A percentile compares a stretch with the other conserved stretches of the same genome.
Evolutionary conservation across 2,329 filamentous ascomycete genomes (phyloP).

Genomic region (Fusarium praegraminearum): DNA sequence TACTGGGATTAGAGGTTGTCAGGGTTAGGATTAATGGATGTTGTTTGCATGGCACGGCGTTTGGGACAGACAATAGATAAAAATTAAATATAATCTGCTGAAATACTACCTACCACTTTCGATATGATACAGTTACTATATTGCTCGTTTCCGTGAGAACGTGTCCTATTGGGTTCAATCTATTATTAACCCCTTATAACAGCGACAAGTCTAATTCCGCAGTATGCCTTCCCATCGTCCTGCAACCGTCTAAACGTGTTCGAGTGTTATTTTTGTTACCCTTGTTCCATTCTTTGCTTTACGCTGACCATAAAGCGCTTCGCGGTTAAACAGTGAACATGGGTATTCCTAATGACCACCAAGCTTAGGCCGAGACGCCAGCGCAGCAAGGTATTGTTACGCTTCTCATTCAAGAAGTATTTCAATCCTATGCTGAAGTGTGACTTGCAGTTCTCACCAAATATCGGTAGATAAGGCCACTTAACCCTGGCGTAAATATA

Average conservation of each 20-base stretch:
- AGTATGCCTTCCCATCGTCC: neutral
- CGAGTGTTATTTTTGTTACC: neutral
- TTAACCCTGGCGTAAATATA: neutral
- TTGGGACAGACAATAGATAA: slow-evolving; percentile 28
- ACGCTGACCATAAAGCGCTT: neutral
- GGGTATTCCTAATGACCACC: no score
- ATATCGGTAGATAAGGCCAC: neutral
- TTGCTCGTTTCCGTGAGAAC: neutral
- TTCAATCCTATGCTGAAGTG: neutral
- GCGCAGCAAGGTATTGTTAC: neutral
- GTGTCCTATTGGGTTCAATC: slow-evolving; percentile 26
- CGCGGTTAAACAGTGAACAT: neutral
- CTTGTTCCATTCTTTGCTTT: neutral
- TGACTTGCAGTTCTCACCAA: fast-evolving
- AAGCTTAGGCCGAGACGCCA: neutral
- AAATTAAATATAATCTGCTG: slow-evolving; percentile 15
- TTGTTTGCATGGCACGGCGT: slow-evolving; percentile 46
- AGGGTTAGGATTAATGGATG: slow-evolving; percentile 14
- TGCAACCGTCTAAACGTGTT: neutral
- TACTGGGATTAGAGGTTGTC: slow-evolving; percentile 81
- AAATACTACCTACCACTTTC: slow-evolving; percentile 10
- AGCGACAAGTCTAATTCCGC: neutral
- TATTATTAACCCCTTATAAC: slow-evolving; percentile 11
- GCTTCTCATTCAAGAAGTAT: neutral
- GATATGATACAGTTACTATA: neutral